phyloP scores from a whole-genome alignment of 306 rosid species.

The Dryas drummondii region DNA sequence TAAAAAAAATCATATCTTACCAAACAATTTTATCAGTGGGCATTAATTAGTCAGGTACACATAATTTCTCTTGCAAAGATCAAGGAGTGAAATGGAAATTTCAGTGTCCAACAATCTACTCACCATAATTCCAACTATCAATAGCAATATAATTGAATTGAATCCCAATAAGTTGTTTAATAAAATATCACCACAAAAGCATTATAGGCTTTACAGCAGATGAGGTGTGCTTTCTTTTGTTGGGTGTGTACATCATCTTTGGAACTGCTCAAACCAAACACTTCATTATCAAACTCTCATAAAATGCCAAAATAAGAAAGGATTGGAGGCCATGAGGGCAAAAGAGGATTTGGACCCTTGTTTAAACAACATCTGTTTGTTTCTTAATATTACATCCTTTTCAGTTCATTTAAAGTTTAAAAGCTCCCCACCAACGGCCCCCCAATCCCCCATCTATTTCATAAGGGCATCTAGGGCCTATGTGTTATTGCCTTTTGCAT shows the following conservation, averaged over 20 bases:
- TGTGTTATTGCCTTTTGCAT: background rate
- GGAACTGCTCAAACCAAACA: slow-evolving; percentile 21
- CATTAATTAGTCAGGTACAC: no score
- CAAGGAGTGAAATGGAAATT: background rate
- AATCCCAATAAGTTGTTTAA: background rate
- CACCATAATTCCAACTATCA: background rate
- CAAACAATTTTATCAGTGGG: no score
- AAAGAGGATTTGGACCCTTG: slow-evolving; percentile 4
- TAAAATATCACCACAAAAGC: background rate
- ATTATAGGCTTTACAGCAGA: background rate
- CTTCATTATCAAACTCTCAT: slow-evolving; percentile 12
- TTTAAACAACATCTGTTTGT: slow-evolving; percentile 10
- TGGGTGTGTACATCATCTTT: slow-evolving; percentile 23
- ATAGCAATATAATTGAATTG: background rate
- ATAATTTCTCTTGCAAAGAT: background rate
- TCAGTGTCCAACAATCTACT: background rate
- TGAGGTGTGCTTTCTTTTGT: background rate
- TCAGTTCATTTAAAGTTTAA: slow-evolving; percentile 17
- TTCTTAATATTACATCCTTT: slow-evolving; percentile 32
- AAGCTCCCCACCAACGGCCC: slow-evolving; percentile 29
- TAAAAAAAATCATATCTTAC: no score
- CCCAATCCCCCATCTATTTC: slow-evolving; percentile 19
- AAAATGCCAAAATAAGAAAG: slow-evolving; percentile 26
- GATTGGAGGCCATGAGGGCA: slow-evolving; percentile 1
- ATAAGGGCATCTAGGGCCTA: slow-evolving; percentile 20